These are phyloP conservation scores for Psilocybe azurescens DNA, from an alignment of 768 basidiomycete species.

Conservation along the genomic window DNA sequence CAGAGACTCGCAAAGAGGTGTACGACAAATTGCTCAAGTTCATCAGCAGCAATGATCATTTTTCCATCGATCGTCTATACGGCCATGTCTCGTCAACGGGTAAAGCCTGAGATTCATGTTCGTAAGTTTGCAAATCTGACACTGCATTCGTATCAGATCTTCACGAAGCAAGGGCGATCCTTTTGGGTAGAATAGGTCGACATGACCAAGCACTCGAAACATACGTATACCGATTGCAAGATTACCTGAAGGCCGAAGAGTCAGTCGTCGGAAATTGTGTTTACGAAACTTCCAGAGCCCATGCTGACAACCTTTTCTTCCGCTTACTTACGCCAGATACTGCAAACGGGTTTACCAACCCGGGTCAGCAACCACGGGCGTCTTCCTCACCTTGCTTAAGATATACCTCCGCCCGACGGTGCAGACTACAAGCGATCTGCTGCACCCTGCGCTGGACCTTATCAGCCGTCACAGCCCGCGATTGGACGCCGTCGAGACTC, in stretches of 20 bases:
- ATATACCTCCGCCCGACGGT: constrained; percentile 84
- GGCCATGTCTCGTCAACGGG: constrained; percentile 84
- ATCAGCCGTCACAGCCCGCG: constrained; percentile 85
- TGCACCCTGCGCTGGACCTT: constrained; percentile 86
- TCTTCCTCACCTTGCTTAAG: constrained; percentile 86
- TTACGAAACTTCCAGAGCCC: background rate
- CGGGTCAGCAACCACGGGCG: constrained; percentile 54
- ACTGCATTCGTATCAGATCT: constrained; percentile 57
- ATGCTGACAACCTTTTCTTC: background rate
- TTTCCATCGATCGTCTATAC: constrained; percentile 81
- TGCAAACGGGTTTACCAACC: constrained; percentile 83
- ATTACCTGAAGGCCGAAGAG: constrained; percentile 91
- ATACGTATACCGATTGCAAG: constrained; percentile 87
- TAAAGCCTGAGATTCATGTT: constrained; percentile 32
- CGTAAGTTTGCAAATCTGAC: too few species aligned
- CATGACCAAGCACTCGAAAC: constrained; percentile 96
- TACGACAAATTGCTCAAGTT: constrained; percentile 81
- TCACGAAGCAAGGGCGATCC: constrained; percentile 89
- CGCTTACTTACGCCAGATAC: constrained; percentile 60
- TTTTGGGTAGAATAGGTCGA: constrained; percentile 86
- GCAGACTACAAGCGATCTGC: constrained; percentile 55
- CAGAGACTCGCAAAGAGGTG: constrained; percentile 53
- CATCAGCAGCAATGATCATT: constrained; percentile 71
- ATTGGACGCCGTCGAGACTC: constrained; percentile 80
- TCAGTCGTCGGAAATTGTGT: constrained; percentile 38